Evolutionary conservation across 306 rosid species (phyloP), one percentile per base, ranked within the genome.

Genomic region (Bauhinia variegata): DNA sequence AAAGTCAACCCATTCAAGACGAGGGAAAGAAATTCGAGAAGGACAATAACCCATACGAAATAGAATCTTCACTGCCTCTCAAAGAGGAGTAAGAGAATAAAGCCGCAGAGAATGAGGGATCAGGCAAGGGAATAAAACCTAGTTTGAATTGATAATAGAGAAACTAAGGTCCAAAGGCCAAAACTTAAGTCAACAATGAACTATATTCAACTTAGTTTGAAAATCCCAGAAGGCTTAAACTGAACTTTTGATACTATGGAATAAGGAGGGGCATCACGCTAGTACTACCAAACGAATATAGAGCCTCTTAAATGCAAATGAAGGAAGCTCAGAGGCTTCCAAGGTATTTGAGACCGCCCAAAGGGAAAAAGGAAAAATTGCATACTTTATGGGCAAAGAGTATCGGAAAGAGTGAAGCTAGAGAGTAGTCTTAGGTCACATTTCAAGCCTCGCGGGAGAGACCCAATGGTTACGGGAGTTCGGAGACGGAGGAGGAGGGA

Each of bases 101-200:
- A 70, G 67, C 62, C 23, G 36, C 56, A 32, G 32, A 53, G 23
- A 42, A 79, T 57, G 48, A 80, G 54, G 44, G 75, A 47, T 59
- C 61, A 69, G 10, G 59, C 19, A 55, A 11, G 14, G 37, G 17
- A 62, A 38, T 2, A 23, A 48, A 31, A 13, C 37, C 18, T 66
- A 32, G 33, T 43, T 2, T 14, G 18, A 60, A 16, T 38, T 38
- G 51, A 43, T 1, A 10, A 8, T 11, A 13, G 15, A 17, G 38
- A 33, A 53, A 18, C 23, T 34, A 31, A 7, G 67, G 30, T 61
- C 52, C 7, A 68, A 42, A 55, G 33, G 65, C 72, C 49, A 59
- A 63, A 23, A 73, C 72, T 65, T 39, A 79, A 79, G 78, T 80
- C 80, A 79, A 65, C 75, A 80, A 71, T 55, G 78, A 33, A 57